phyloP scores from a whole-genome alignment of 441 rosid species.

The Adansonia rubrostipa region DNA sequence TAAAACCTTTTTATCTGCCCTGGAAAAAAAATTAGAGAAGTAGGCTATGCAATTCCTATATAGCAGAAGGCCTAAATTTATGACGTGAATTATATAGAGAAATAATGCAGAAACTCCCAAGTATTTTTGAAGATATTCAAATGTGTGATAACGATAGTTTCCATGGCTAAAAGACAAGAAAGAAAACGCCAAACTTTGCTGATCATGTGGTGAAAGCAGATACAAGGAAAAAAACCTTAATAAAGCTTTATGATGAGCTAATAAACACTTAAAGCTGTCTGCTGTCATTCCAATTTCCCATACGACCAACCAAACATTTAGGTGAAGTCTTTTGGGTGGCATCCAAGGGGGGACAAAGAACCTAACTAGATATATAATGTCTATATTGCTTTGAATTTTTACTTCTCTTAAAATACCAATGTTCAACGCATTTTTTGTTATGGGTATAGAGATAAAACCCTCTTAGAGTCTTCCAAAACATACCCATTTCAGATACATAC shows the following conservation, averaged over 20 bases:
- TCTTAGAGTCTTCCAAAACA: no score
- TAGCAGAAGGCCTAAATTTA: conserved; percentile 21
- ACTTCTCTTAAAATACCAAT: no score
- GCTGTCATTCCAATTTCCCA: neutral
- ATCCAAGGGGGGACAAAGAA: no score
- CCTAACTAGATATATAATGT: no score
- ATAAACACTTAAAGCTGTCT: neutral
- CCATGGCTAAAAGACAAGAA: conserved; percentile 36
- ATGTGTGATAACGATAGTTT: conserved; percentile 29
- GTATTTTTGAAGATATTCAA: conserved; percentile 7
- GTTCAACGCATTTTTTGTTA: no score
- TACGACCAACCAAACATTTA: neutral
- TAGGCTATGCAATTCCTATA: conserved; percentile 21
- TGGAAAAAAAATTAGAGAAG: conserved; percentile 12
- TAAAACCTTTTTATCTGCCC: conserved; percentile 34
- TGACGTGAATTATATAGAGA: conserved; percentile 13
- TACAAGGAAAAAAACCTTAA: conserved; percentile 18
- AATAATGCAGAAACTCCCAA: conserved; percentile 34
- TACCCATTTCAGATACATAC: no score
- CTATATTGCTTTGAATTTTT: no score
- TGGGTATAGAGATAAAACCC: no score
- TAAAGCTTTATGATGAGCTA: neutral
- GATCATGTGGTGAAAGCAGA: conserved; percentile 35
- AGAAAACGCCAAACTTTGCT: conserved; percentile 34
- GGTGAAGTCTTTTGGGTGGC: neutral